These are phyloP conservation scores for Rhizopogon vinicolor DNA, from an alignment of 768 basidiomycete genomes.

Conservation along the genomic window DNA sequence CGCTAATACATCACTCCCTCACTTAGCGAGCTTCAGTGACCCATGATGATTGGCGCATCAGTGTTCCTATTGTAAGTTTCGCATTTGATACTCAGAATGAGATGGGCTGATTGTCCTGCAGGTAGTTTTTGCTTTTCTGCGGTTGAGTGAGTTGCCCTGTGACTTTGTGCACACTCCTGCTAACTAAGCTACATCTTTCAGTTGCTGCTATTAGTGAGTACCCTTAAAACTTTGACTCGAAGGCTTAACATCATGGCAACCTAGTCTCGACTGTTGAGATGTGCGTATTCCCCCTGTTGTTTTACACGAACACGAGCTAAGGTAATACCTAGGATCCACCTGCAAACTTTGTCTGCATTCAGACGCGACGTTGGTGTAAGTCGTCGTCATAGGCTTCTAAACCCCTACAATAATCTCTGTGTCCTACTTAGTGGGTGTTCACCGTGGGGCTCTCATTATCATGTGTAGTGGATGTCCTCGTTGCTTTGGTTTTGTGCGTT, in stretches of 20 bases:
- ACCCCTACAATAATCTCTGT: constrained; percentile 6
- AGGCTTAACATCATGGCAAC: background rate
- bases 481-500: constrained; percentile 40
- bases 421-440: constrained; percentile 38
- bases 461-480: constrained; percentile 44
- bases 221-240: background rate
- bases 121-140: constrained; percentile 24
- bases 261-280: constrained; percentile 27
- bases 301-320: background rate
- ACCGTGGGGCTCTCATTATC: constrained; percentile 48
- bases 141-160: constrained; percentile 20
- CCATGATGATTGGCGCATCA: constrained; percentile 21
- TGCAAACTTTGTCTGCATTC: constrained; percentile 19
- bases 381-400: background rate
- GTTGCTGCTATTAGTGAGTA: constrained; percentile 30
- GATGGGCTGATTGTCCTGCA: constrained; percentile 3
- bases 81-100: background rate
- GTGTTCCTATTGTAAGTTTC: constrained; percentile 30
- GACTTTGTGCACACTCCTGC: background rate
- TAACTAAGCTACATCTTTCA: constrained; percentile 10
- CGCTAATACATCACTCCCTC: background rate
- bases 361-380: constrained; percentile 16
- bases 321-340: constrained; percentile 15
- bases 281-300: constrained; percentile 9
- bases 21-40: constrained; percentile 15